A percentile compares a stretch with the other conserved stretches of the same genome.
phyloP scores from a whole-genome alignment of 306 rosid species.

The Urtica urens region DNA sequence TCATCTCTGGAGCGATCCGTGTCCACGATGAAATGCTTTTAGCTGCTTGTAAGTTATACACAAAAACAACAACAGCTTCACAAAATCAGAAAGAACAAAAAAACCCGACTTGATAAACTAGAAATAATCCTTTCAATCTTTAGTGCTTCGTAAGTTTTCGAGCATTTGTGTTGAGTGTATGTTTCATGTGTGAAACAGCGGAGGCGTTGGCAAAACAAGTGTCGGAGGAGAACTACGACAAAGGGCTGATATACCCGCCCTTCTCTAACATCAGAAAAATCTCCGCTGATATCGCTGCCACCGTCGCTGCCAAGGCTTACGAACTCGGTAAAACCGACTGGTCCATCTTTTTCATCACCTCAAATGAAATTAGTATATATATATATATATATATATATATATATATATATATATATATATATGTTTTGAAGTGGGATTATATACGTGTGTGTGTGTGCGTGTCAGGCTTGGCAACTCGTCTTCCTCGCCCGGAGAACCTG shows the following conservation, averaged over 20 bases:
- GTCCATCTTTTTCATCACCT: too few species aligned
- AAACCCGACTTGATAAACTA: neutral
- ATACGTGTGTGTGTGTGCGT: too few species aligned
- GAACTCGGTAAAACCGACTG: constrained; percentile 81
- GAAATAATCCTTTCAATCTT: too few species aligned
- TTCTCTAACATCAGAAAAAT: constrained; percentile 66
- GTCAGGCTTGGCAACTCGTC: constrained; percentile 75
- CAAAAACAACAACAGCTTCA: neutral
- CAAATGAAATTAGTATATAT: too few species aligned
- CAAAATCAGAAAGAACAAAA: neutral
- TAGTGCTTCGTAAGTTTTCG: too few species aligned
- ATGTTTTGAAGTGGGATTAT: too few species aligned
- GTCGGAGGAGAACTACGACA: constrained; percentile 38
- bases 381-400: too few species aligned
- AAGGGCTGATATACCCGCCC: constrained; percentile 68
- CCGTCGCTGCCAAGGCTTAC: constrained; percentile 81
- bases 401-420: too few species aligned
- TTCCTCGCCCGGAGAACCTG: constrained; percentile 76
- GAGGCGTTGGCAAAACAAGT: constrained; percentile 73
- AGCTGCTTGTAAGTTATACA: constrained; percentile 87
- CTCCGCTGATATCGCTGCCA: constrained; percentile 75
- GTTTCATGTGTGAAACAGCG: too few species aligned
- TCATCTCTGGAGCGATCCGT: constrained; percentile 85
- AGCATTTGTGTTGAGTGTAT: too few species aligned
- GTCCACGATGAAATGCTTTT: constrained; percentile 90